phyloP scores from a whole-genome alignment of 805 yeast species.

The Brettanomyces custersianus region DNA sequence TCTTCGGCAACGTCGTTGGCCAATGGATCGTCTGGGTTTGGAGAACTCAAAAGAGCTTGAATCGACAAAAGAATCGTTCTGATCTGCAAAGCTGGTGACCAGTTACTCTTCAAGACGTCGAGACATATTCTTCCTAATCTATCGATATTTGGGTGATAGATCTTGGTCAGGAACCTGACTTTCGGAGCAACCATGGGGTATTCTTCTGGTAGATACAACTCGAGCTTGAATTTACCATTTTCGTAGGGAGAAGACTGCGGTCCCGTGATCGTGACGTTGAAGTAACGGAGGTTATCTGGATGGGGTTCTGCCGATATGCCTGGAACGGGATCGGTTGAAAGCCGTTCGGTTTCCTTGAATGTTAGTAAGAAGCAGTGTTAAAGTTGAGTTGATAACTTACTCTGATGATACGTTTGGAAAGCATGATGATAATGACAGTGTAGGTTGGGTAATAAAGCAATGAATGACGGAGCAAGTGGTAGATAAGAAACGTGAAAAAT shows the following conservation, averaged over 20 bases:
- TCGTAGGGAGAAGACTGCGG: slow-evolving; percentile 91
- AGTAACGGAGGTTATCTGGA: slow-evolving; percentile 88
- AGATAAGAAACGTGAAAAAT: no score
- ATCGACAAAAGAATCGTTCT: slow-evolving; percentile 85
- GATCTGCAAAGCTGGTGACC: slow-evolving; percentile 97
- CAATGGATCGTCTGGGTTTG: slow-evolving; percentile 96
- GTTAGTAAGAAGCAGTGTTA: slow-evolving; percentile 2
- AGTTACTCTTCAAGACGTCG: slow-evolving; percentile 87
- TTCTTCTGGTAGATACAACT: slow-evolving; percentile 88
- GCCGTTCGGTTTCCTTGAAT: slow-evolving; percentile 75
- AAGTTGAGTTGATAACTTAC: slow-evolving; percentile 32
- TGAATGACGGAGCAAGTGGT: no score
- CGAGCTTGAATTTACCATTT: slow-evolving; percentile 67
- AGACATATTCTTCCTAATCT: slow-evolving; percentile 91
- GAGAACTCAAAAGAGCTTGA: slow-evolving; percentile 90
- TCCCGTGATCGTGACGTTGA: slow-evolving; percentile 86
- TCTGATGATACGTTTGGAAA: slow-evolving; percentile 90
- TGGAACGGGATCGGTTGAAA: slow-evolving; percentile 91
- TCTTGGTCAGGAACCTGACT: slow-evolving; percentile 85
- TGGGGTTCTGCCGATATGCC: slow-evolving; percentile 92
- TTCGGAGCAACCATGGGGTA: slow-evolving; percentile 98
- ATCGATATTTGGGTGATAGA: slow-evolving; percentile 95
- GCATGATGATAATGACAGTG: slow-evolving; percentile 30
- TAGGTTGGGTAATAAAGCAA: no score
- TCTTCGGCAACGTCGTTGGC: slow-evolving; percentile 97